Percentiles rank a stretch among this genome's conserved stretches.
phyloP scores from a whole-genome alignment of 768 basidiomycete genomes.

The Termitomyces sp. region DNA sequence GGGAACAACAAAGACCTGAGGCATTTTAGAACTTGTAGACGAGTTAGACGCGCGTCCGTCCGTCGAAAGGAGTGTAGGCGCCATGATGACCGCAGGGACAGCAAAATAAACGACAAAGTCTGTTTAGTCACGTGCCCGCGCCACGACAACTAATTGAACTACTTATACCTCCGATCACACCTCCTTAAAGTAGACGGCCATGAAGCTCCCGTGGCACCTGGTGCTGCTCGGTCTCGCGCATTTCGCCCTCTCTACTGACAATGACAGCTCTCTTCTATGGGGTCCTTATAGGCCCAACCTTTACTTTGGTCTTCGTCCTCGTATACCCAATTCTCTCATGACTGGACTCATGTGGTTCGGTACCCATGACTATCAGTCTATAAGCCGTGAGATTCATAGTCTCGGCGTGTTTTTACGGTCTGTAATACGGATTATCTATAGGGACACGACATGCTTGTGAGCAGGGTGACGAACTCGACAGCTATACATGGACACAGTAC shows the following conservation, averaged over 20 bases:
- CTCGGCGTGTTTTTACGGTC: neutral
- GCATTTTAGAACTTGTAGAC: constrained; percentile 27
- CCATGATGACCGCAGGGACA: constrained; percentile 7
- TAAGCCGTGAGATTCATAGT: constrained; percentile 45
- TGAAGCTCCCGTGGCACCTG: constrained; percentile 41
- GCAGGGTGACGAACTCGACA: constrained; percentile 75
- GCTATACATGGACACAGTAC: constrained; percentile 86
- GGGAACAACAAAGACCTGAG: constrained; percentile 53
- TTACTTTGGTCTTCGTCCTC: constrained; percentile 91
- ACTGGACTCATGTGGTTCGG: constrained; percentile 96
- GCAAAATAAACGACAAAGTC: neutral
- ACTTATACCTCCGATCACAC: neutral
- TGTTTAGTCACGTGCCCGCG: constrained; percentile 17
- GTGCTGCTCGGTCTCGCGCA: constrained; percentile 43
- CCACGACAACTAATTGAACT: neutral
- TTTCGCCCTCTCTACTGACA: constrained; percentile 30
- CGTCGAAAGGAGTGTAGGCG: constrained; percentile 11
- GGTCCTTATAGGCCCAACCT: constrained; percentile 88
- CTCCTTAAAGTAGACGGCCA: constrained; percentile 16
- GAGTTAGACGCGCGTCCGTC: constrained; percentile 2
- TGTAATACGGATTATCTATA: constrained; percentile 22
- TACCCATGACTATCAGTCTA: constrained; percentile 76
- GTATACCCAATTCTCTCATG: constrained; percentile 85
- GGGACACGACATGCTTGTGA: constrained; percentile 86
- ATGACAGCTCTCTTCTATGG: constrained; percentile 69